These are phyloP conservation scores for Apium graveolens DNA, from an alignment of 129 eudicot species.

Conservation along the genomic window DNA sequence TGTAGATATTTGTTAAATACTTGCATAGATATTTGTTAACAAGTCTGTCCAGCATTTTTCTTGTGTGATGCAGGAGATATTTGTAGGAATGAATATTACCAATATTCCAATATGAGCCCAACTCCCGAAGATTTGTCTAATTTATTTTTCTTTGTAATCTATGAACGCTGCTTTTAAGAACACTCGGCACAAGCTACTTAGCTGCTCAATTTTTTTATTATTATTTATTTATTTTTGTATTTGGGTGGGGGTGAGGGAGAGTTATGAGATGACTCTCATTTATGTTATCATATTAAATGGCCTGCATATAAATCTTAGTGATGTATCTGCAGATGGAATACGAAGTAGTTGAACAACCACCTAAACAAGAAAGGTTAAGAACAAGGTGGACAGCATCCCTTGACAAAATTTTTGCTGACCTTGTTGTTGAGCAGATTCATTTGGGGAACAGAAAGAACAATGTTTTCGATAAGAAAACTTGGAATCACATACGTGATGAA, in stretches of 20 bases:
- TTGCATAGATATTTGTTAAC: background rate
- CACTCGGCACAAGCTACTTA: background rate
- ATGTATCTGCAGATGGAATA: conserved; percentile 37
- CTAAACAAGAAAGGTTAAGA: conserved; percentile 53
- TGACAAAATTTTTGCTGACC: conserved; percentile 53
- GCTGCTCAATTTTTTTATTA: too few relatives aligned
- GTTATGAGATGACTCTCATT: background rate
- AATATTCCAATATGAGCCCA: background rate
- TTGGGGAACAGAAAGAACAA: conserved; percentile 47
- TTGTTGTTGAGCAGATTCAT: conserved; percentile 52
- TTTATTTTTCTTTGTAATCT: background rate
- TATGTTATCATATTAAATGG: background rate
- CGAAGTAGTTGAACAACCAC: conserved; percentile 35
- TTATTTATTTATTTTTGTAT: background rate
- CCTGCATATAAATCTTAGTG: background rate
- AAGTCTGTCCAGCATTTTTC: background rate
- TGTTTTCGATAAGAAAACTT: conserved; percentile 59
- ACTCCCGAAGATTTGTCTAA: background rate
- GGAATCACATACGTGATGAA: conserved; percentile 50
- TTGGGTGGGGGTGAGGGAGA: too few relatives aligned
- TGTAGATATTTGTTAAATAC: background rate
- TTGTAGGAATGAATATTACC: background rate
- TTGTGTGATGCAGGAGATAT: background rate
- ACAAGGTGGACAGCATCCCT: conserved; percentile 61
- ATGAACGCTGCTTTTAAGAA: background rate